Conservation (phyloP, 192 early-diverging fungal species). For the Podila horticola region DNA sequence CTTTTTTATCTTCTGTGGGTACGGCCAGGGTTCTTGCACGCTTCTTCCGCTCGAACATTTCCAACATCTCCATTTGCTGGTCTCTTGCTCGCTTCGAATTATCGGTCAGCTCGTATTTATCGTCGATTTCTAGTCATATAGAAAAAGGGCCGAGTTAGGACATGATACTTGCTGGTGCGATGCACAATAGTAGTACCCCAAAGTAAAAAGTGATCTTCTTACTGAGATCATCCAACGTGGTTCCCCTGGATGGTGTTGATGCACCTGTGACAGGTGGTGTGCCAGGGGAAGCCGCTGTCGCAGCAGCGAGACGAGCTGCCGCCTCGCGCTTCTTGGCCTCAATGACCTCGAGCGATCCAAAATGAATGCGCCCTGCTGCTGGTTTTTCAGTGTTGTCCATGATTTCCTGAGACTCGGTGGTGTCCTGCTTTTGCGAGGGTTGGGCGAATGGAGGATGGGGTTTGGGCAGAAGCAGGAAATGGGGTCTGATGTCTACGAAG, state of each 20-base stretch:
- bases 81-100: slow-evolving; percentile 58
- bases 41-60: slow-evolving; percentile 81
- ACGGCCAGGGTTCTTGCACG: slow-evolving; percentile 84
- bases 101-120: slow-evolving; percentile 56
- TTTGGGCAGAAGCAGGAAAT: too few species aligned
- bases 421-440: not conserved
- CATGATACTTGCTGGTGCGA: not conserved
- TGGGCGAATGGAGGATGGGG: too few species aligned
- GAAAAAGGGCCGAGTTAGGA: not conserved
- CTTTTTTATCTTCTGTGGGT: slow-evolving; percentile 89
- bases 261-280: slow-evolving; percentile 7
- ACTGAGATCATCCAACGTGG: slow-evolving; percentile 29
- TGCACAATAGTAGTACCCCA: not conserved
- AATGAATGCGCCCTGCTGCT: slow-evolving; percentile 63
- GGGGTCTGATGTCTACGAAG: too few species aligned
- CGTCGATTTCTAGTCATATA: slow-evolving; percentile 20
- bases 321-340: slow-evolving; percentile 58
- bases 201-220: not conserved
- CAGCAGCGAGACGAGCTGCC: slow-evolving; percentile 32
- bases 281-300: slow-evolving; percentile 3
- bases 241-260: slow-evolving; percentile 3
- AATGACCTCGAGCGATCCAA: slow-evolving; percentile 66
- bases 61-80: slow-evolving; percentile 64
- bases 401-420: not conserved
- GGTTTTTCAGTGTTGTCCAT: slow-evolving; percentile 50